phyloP scores from a whole-genome alignment of 345 rosid species.

The Corchorus capsularis region DNA sequence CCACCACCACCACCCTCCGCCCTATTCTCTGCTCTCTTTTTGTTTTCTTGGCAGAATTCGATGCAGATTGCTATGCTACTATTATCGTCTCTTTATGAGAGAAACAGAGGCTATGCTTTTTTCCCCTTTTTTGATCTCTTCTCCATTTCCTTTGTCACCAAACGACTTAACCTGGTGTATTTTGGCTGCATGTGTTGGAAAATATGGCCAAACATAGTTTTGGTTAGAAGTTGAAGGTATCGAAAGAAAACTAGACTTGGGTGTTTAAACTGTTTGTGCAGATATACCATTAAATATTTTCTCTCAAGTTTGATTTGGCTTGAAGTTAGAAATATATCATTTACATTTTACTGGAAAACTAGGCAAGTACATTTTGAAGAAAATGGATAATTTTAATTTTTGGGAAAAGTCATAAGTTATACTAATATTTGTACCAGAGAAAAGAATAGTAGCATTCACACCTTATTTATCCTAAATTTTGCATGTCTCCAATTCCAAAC shows the following conservation, averaged over 20 bases:
- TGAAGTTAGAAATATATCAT: no score
- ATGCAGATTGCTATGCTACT: neutral
- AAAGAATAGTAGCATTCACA: no score
- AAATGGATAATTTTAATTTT: no score
- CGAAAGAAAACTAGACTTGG: neutral
- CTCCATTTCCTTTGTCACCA: neutral
- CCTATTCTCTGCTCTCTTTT: neutral
- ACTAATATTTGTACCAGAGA: no score
- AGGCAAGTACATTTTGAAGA: no score
- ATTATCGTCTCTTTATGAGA: neutral
- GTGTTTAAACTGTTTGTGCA: neutral
- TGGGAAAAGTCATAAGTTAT: no score
- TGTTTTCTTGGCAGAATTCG: neutral
- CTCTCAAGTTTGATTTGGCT: no score
- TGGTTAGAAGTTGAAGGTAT: neutral
- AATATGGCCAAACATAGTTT: neutral
- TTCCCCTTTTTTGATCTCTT: no score
- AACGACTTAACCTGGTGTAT: neutral
- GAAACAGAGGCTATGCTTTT: neutral
- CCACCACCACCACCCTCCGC: neutral
- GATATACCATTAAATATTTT: no score
- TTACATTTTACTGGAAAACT: no score
- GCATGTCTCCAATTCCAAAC: no score
- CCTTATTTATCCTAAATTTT: no score
- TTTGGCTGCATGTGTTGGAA: neutral